Conservation (phyloP, 306 rosid genomes). For the Begonia peltatifolia region DNA sequence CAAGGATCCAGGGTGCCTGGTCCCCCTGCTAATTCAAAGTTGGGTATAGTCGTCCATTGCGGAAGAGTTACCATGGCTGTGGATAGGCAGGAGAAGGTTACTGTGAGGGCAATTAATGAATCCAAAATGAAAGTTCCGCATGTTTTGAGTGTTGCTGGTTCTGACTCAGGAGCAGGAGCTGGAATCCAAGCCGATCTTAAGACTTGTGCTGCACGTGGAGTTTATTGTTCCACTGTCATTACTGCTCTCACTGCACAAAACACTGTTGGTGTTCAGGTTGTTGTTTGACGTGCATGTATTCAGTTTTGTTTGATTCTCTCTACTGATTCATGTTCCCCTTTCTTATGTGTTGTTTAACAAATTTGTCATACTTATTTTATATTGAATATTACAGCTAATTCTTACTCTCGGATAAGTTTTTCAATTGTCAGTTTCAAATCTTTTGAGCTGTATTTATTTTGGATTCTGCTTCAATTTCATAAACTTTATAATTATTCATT, state of each 20-base stretch:
- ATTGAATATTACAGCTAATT: too few relatives aligned
- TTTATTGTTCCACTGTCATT: conserved; percentile 83
- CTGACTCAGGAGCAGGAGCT: conserved; percentile 88
- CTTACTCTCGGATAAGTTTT: too few relatives aligned
- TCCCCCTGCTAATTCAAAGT: conserved; percentile 7
- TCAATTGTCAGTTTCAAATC: too few relatives aligned
- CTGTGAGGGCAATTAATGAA: conserved; percentile 7
- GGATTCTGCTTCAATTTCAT: too few relatives aligned
- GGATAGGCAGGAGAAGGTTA: conserved; percentile 23
- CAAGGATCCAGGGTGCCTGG: conserved; percentile 6
- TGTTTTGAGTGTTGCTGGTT: conserved; percentile 73
- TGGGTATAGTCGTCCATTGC: conserved; percentile 2
- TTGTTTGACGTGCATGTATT: conserved; percentile 2
- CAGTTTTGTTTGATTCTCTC: background rate
- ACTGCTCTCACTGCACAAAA: conserved; percentile 93
- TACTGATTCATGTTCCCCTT: too few relatives aligned
- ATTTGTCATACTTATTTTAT: too few relatives aligned
- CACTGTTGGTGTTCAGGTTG: conserved; percentile 87
- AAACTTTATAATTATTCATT: too few relatives aligned
- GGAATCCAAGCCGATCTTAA: conserved; percentile 94
- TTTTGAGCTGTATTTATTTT: too few relatives aligned
- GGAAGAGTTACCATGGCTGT: conserved; percentile 12
- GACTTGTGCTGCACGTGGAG: conserved; percentile 71
- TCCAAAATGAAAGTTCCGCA: conserved; percentile 39
- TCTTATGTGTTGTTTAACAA: too few relatives aligned